Percentiles rank a stretch among this genome's conserved stretches.
Evolutionary conservation across 768 basidiomycete genomes (phyloP).

Genomic region (Coprinellus micaceus): DNA sequence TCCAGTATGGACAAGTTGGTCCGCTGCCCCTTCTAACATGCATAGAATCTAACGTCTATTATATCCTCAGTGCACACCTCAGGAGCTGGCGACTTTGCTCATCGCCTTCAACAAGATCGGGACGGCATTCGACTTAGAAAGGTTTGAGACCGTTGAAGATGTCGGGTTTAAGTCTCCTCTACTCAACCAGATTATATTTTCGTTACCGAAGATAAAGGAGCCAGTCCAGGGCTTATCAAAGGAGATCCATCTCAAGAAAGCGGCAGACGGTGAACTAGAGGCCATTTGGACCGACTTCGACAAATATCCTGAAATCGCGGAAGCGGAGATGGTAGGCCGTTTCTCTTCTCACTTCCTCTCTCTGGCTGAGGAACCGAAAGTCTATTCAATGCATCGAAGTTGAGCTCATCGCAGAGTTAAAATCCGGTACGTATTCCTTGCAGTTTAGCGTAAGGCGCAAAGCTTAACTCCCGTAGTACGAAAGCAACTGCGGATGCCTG

Average conservation of each 20-base stretch:
- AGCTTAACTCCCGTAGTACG: conserved; percentile 46
- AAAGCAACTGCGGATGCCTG: conserved; percentile 67
- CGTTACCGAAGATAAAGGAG: conserved; percentile 62
- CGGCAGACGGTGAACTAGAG: conserved; percentile 63
- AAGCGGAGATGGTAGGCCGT: conserved; percentile 54
- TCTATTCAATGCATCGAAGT: conserved; percentile 62
- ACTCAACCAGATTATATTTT: conserved; percentile 65
- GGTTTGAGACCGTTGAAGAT: conserved; percentile 31
- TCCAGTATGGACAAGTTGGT: conserved; percentile 86
- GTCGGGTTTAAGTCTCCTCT: conserved; percentile 62
- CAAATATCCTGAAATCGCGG: conserved; percentile 48
- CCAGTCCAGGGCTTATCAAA: conserved; percentile 51
- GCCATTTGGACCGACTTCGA: conserved; percentile 60
- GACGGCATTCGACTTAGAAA: conserved; percentile 50
- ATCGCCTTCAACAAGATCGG: conserved; percentile 73
- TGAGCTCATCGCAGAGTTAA: conserved; percentile 73
- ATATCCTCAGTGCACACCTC: conserved; percentile 63
- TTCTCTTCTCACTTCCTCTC: not conserved
- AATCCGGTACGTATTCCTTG: conserved; percentile 41
- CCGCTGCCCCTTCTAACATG: not conserved
- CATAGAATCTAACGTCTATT: not conserved
- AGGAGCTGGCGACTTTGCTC: conserved; percentile 75
- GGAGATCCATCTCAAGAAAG: conserved; percentile 57
- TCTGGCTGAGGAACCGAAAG: conserved; percentile 7
- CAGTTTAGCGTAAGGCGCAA: not conserved